Conservation (phyloP, 768 basidiomycete genomes). For the Boletus rubroflammeus region DNA sequence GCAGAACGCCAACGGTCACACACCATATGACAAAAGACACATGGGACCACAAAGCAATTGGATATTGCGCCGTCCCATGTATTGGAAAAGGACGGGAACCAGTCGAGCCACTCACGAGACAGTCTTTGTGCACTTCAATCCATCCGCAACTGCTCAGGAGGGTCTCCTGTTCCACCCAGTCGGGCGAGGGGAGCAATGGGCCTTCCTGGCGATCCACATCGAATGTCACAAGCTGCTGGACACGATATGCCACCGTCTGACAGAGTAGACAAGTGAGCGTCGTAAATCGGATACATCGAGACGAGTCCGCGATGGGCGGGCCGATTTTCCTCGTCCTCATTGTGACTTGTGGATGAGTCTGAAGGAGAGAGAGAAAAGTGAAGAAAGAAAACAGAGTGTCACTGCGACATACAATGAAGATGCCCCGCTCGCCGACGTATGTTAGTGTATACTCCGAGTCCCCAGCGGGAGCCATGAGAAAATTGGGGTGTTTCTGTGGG, state of each 20-base stretch:
- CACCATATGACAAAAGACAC: background rate
- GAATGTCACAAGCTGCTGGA: conserved; percentile 53
- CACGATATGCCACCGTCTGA: conserved; percentile 62
- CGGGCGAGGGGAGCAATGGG: conserved; percentile 64
- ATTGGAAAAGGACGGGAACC: background rate
- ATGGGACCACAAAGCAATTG: conserved; percentile 2
- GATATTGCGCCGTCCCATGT: background rate
- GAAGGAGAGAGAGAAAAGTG: conserved; percentile 1
- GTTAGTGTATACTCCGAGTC: conserved; percentile 48
- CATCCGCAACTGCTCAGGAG: conserved; percentile 67
- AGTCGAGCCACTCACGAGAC: conserved; percentile 52
- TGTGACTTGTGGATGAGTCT: conserved; percentile 71
- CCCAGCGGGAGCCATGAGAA: conserved; percentile 25
- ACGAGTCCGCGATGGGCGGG: conserved; percentile 39
- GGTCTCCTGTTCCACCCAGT: conserved; percentile 73
- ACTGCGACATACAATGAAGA: conserved; percentile 52
- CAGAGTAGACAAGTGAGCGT: conserved; percentile 70
- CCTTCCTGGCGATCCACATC: conserved; percentile 62
- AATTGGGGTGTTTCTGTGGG: conserved; percentile 31
- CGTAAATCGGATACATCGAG: conserved; percentile 55
- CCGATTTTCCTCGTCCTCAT: conserved; percentile 55
- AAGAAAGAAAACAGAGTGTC: background rate
- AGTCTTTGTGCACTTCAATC: conserved; percentile 66
- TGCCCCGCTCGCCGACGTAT: conserved; percentile 65
- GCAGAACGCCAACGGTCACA: background rate